Evolutionary conservation across 202 grass and related monocot genomes (phyloP), one percentile per base, ranked within the genome.

Genomic region (Zizania palustris): DNA sequence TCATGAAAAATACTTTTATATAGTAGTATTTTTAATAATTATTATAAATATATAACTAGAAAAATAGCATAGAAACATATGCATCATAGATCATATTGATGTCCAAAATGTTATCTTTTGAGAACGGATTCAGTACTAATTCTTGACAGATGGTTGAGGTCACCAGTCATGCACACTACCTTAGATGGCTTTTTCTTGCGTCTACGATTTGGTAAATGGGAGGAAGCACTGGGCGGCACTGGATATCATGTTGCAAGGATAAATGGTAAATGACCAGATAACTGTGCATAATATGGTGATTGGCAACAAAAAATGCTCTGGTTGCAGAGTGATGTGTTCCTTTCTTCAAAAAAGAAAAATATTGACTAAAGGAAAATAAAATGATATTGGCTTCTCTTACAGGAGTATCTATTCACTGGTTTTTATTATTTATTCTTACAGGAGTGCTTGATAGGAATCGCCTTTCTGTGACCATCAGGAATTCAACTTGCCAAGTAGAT

Each of bases 141-240:
- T 59, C 41, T 71, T 75, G 21, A 74, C 80, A 97, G 95, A 90
- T 92, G 84, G 91, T 65, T 97, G 69, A 79, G 69, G 76, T 90
- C 89, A 65, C 83, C 88, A 16, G 75, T 88, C 65, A 66, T 69
- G 67, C 48, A 79, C 43, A 82, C 79, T 59, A 88, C 82, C 33
- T 65, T 97, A 57, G 86, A 97, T 62, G 95, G 95, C 0, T 92
- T 97, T 75, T 97, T 90, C 75, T 85, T 97, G 76, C 88, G 91
- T 81, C 73, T 97, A 42, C 83, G 91, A 54, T 88, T 94, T 65
- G 86, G 95, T 21, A 97, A 92, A 82, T 94, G 78, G 95, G 90
- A 97, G 36, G 80, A 90, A 83, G 91, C 74, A 84, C 78, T 92
- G 70, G 89, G 95, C 57, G 87, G 89, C 82, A 92, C 95, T 11